Evolutionary conservation across 139 green algal genomes (phyloP), one percentile per base, ranked within the genome.

Genomic region (Chlorella sp.): DNA sequence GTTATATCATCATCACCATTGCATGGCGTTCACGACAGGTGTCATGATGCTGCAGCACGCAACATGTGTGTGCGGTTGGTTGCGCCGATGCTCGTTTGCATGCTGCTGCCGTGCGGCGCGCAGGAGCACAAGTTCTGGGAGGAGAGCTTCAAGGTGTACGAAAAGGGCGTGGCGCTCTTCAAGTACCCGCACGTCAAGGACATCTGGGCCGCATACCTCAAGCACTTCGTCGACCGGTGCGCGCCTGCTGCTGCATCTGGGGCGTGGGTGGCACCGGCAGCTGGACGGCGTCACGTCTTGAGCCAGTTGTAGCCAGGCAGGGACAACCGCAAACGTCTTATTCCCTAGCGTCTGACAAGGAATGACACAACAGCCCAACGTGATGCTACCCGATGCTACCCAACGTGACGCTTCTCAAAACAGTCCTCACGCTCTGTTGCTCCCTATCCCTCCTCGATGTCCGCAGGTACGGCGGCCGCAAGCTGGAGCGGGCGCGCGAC

Each of bases 201-300:
- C 77, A 98, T 99, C 75, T 99, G 95, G 95, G 67, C 72, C 29
- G 80, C 93, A 0, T 99, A 99, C 85, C 88, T 99, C 26, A 83
- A 77, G 29, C 85, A 94, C 67, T 98, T 98, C 70, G 84, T 95
- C 10, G 76, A 82, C n/a, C 80, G 88, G 49, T 88, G 50, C 20
- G 55, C 14, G 22, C 55, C 17, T 10, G 42, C 42, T 24, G 42
- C 17, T 10, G 17, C 42, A 55, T 10, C 10, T 55, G 42, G 42
- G 42, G 42, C 42, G 17, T 17, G 42, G 42, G 42, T 55, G 42
- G 42, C 42, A 55, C 42, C 42, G 10, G 42, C 42, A 55, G 42
- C 42, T 24, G 42, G 42, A 10, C 10, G 42, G 42, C 10, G 17
- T 17, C 10, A 55, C 17, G 42, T 55, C 42, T 55, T 17, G 17